Evolutionary conservation across 2,329 filamentous ascomycete genomes (phyloP).

Genomic region (Alternaria sp.): DNA sequence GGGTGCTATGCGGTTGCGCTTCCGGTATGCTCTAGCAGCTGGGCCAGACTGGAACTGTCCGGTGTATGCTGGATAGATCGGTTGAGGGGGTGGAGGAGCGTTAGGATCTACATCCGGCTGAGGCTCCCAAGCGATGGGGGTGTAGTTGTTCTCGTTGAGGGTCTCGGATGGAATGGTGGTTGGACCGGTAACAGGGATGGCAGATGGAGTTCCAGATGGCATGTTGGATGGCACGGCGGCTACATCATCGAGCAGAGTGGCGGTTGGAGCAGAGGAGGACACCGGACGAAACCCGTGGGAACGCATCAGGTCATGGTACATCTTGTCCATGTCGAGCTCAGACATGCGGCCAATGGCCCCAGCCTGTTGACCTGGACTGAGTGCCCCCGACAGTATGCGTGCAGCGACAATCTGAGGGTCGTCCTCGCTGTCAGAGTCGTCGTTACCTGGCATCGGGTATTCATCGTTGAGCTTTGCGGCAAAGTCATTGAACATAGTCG

Average conservation of each 20-base stretch:
- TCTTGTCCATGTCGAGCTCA: background rate
- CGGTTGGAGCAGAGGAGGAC: background rate
- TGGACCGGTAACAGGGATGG: background rate
- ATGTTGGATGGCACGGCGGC: background rate
- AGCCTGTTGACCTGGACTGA: constrained; percentile 3
- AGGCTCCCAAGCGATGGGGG: constrained; percentile 1
- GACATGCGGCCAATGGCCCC: background rate
- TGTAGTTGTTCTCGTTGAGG: constrained; percentile 10
- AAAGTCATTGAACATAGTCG: background rate
- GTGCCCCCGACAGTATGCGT: background rate
- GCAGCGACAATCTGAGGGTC: background rate
- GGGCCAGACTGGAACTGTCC: constrained; percentile 29
- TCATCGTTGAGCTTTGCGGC: background rate
- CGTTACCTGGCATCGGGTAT: background rate
- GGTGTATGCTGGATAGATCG: constrained; percentile 27
- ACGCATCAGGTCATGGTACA: constrained; percentile 6
- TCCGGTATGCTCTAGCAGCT: constrained; percentile 31
- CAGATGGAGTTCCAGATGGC: background rate
- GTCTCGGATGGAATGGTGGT: background rate
- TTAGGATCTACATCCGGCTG: background rate
- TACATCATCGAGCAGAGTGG: background rate
- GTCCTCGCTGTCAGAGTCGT: background rate
- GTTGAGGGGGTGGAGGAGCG: background rate
- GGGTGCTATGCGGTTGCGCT: constrained; percentile 19
- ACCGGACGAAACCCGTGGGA: background rate